Evolutionary conservation across 1,139 yeast genomes (phyloP), one percentile per base, ranked within the genome.

Genomic region (Tardiomyces depauwii): DNA sequence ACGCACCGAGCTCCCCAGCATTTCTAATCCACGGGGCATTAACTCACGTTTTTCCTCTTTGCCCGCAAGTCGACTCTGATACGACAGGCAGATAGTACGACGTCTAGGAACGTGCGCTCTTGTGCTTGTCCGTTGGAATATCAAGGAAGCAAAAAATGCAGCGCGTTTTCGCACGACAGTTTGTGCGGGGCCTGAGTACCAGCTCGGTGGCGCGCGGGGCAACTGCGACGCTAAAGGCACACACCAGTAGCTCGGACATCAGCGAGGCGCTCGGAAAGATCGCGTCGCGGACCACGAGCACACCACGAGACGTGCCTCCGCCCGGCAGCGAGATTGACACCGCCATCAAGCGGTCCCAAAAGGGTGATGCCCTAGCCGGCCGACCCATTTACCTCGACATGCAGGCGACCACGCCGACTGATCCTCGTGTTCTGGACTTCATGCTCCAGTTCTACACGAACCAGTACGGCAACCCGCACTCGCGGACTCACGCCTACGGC

Each of bases 401-500:
- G 12, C 58, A 55, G 52, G 97, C 98, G 27, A 91, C 99, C 0
- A 91, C 99, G 0, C 98, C 97, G 14, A 86, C 94, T 2, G 99
- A 91, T 62, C 98, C 98, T 36, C 75, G 99, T 50, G 99, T 91
- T 6, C 70, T 93, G 57, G 99, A 91, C 64, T 84, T 79, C 56
- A 91, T 93, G 98, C 68, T 93, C 58, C 82, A 80, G 58, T 91
- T 83, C 63, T 88, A 81, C 66, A 89, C 97, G 2, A 97, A 96
- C 13, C 73, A 85, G 49, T 91, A 88, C 61, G 99, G 99, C 48
- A 91, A 91, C 64, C 98, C 98, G 13, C 99, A 91, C 65, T 87
- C 96, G 3, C 80, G 94, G 47, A 93, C 98, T 12, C 97, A 91
- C 62, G 78, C 95, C n/a, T 91, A 91, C 63, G 99, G 99, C 36